Evolutionary conservation across 495 filamentous ascomycete genomes (phyloP).

Genomic region (Xanthoparmelia taractica): DNA sequence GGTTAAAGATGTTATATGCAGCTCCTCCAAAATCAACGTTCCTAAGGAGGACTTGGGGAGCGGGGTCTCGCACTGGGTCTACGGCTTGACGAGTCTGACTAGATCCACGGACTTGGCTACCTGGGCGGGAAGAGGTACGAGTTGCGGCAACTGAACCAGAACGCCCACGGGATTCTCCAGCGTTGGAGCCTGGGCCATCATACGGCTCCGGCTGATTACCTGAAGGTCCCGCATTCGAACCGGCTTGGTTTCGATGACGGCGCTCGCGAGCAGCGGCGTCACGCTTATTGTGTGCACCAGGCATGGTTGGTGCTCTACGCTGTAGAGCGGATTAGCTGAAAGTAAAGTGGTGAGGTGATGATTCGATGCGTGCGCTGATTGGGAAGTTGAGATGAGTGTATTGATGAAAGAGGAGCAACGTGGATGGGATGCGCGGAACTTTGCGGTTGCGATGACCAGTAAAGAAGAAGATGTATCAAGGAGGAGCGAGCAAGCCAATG

Average conservation of each 20-base stretch:
- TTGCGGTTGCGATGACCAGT: neutral
- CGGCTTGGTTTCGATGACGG: neutral
- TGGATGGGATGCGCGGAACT: neutral
- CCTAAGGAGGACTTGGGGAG: constrained; percentile 10
- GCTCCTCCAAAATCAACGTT: constrained; percentile 22
- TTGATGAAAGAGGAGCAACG: neutral
- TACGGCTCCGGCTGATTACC: constrained; percentile 26
- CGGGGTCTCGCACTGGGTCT: constrained; percentile 13
- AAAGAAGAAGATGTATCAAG: neutral
- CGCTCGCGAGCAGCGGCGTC: neutral
- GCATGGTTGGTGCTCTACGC: neutral
- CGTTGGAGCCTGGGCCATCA: constrained; percentile 13
- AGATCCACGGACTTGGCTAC: constrained; percentile 35
- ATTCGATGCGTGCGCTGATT: neutral
- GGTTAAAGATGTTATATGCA: constrained; percentile 11
- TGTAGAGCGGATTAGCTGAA: neutral
- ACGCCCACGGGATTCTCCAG: constrained; percentile 23
- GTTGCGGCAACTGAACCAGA: constrained; percentile 33
- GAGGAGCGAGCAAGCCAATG: too few relatives aligned
- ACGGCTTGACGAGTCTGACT: constrained; percentile 9
- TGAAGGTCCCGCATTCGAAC: constrained; percentile 22
- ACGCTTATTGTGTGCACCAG: neutral
- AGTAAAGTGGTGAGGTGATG: neutral
- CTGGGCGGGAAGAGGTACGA: constrained; percentile 37
- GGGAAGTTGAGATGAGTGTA: neutral